Evolutionary conservation across 208 protist species (phyloP), one percentile per base, ranked within the genome.

Genomic region (Histomonas meleagridis): DNA sequence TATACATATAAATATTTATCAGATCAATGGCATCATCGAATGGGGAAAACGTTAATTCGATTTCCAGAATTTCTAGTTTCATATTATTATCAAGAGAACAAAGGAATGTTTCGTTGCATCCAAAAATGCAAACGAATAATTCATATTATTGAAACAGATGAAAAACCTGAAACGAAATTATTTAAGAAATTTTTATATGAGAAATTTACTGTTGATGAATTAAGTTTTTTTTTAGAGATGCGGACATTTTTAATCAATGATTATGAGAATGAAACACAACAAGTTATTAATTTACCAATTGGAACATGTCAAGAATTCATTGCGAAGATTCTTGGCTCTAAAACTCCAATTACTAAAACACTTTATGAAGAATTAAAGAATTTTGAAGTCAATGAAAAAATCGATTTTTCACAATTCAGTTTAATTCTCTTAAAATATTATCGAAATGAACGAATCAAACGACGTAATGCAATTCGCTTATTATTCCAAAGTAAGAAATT

Each of bases 401-500:
- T 86, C 7, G 76, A 86, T 55, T 86, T 55, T 46, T 40, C 76
- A 16, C 26, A 43, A n/a, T 86, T 86, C 26, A 38, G 26, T 18
- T 32, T 26, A 32, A 86, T 86, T 12, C 38, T 86, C 26, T 55
- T 86, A 7, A 55, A 86, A 10, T 86, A 55, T 49, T 86, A 86
- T 49, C 43, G 35, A 86, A 35, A 35, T 10, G 76, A 86, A 55
- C 5, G 76, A 48, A 48, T 16, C 0, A 86, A 86, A 48, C 51
- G 76, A 48, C 26, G 76, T n/a, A 86, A 86, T 86, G 76, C 76
- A n/a, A n/a, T 86, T 28, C 43, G 46, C 51, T 49, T 86, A 28
- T 55, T 86, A 46, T 86, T 86, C 46, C 43, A 86, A 43, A 51
- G 40, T 46, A 86, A 86, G 35, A 86, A 43, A 49, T 86, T 86